Evolutionary conservation across 805 yeast species (phyloP), one percentile per base, ranked within the genome.

Genomic region (Kodamaea nitidulidarum): DNA sequence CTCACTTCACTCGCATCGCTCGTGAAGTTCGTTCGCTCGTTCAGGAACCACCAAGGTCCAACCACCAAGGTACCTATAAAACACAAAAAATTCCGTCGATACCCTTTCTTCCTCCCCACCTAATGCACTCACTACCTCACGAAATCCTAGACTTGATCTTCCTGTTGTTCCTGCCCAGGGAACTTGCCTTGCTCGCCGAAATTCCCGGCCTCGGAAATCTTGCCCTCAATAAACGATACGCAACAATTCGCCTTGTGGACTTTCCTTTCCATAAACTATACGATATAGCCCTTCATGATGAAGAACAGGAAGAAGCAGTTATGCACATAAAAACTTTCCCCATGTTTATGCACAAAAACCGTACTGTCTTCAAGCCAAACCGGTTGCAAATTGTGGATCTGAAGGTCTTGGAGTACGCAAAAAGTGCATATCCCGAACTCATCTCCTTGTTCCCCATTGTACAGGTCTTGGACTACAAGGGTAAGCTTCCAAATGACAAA

Each of bases 351-450:
- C 33, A 6, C 10, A 9, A 12, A 7, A 35, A 35, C 32, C 18
- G 15, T 4, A 28, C 20, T 17, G 38, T 35, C 9, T 35, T 35
- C 22, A 18, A 14, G 12, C 38, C 38, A 2, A 18, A 21, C 15
- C 30, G 30, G 24, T 35, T 35, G 28, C 38, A 35, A 22, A 35
- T 35, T 8, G 18, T 35, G 22, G 38, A 35, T 12, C 33, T 24
- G 2, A 9, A 15, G 3, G 30, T 28, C 4, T 28, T 35, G 14
- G n/a, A 14, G 22, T 20, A 26, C 31, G 26, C 30, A 6, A 21
- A 20, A 18, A 14, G 18, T 9, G 10, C 32, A 15, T 20, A 27
- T 14, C 33, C 38, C 10, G 21, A 18, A 4, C 15, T 28, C 7
- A 10, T 35, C 2, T 11, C 18, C 7, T 20, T 4, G 4, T 35